A percentile compares a stretch with the other conserved stretches of the same genome.
phyloP scores from a whole-genome alignment of 495 filamentous ascomycete species.

The Neurospora discreta region DNA sequence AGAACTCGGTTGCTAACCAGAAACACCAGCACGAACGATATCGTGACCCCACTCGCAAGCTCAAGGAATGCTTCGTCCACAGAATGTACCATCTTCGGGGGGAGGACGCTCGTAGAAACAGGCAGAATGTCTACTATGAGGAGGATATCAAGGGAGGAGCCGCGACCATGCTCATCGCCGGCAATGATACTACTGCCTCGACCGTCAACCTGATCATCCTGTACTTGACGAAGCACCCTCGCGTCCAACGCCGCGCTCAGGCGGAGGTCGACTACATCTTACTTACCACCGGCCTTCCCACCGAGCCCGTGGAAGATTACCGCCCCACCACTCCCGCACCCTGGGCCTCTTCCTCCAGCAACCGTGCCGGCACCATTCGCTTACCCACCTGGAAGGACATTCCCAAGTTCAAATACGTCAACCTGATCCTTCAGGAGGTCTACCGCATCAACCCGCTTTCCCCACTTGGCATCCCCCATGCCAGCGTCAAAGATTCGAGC shows the following conservation, averaged over 20 bases:
- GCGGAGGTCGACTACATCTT: slow-evolving; percentile 44
- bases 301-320: not conserved
- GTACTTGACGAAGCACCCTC: slow-evolving; percentile 31
- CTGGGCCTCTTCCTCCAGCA: not conserved
- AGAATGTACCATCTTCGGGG: not conserved
- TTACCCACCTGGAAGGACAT: slow-evolving; percentile 42
- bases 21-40: not conserved
- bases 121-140: slow-evolving; percentile 26
- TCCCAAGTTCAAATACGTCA: slow-evolving; percentile 39
- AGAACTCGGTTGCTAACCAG: not conserved
- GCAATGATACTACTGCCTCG: slow-evolving; percentile 36
- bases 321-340: not conserved
- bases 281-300: not conserved
- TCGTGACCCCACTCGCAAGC: not conserved
- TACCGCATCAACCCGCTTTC: slow-evolving; percentile 52
- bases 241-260: slow-evolving; percentile 42
- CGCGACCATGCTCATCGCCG: slow-evolving; percentile 39
- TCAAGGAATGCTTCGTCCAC: not conserved
- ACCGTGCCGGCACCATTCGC: slow-evolving; percentile 27
- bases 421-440: slow-evolving; percentile 44
- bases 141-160: slow-evolving; percentile 39
- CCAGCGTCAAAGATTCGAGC: slow-evolving; percentile 13
- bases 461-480: slow-evolving; percentile 49
- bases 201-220: slow-evolving; percentile 31
- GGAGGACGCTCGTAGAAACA: slow-evolving; percentile 1